These are phyloP conservation scores for Dittrichia graveolens DNA, from an alignment of 129 eudicot genomes.

Conservation along the genomic window DNA sequence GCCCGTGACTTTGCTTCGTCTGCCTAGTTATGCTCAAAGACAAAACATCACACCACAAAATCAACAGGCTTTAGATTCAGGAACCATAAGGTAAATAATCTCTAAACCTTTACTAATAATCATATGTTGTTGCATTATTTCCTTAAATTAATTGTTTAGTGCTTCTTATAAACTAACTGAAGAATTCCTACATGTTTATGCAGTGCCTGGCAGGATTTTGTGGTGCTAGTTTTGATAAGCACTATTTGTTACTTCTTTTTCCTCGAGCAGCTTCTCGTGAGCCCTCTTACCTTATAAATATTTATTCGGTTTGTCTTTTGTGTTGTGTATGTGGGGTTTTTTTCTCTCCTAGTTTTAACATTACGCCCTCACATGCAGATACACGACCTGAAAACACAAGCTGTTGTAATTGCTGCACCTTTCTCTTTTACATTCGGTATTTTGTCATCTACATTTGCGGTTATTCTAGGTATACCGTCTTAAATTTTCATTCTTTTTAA, in stretches of 20 bases:
- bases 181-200: constrained; percentile 22
- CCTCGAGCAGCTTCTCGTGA: constrained; percentile 90
- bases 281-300: constrained; percentile 1
- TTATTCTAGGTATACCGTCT: constrained; percentile 50
- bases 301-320: background rate
- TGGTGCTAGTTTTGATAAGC: constrained; percentile 87
- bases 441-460: constrained; percentile 68
- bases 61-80: constrained; percentile 41
- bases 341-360: background rate
- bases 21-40: constrained; percentile 46
- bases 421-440: constrained; percentile 75
- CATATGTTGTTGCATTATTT: constrained; percentile 18
- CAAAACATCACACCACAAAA: constrained; percentile 44
- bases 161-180: background rate
- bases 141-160: background rate
- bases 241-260: constrained; percentile 90
- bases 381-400: constrained; percentile 57
- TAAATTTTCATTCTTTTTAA: no score
- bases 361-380: constrained; percentile 43
- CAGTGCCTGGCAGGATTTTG: constrained; percentile 97
- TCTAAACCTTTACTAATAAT: background rate
- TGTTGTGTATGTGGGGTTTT: background rate
- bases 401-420: constrained; percentile 87
- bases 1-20: constrained; percentile 86
- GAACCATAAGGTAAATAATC: constrained; percentile 50